These are phyloP conservation scores for Auriscalpium vulgare DNA, from an alignment of 768 basidiomycete genomes.

Conservation along the genomic window DNA sequence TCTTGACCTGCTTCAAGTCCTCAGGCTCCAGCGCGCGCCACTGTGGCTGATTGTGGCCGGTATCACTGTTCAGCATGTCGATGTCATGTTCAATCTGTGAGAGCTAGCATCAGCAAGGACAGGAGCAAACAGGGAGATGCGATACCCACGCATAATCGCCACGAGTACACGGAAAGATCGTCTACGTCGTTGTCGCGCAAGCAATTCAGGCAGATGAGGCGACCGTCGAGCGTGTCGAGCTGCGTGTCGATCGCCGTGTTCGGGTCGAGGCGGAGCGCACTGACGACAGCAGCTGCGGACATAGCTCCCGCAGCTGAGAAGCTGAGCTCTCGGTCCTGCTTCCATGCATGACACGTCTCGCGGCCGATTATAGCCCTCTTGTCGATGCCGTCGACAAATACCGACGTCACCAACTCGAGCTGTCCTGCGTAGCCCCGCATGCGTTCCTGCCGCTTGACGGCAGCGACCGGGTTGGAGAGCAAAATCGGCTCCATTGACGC, in stretches of 20 bases:
- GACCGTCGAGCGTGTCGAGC: not conserved
- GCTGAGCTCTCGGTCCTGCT: not conserved
- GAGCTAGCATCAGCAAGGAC: not conserved
- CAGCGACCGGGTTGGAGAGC: constrained; percentile 3
- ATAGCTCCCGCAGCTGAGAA: constrained; percentile 1
- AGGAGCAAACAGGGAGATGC: not conserved
- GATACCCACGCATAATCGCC: constrained; percentile 7
- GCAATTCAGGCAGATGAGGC: not conserved
- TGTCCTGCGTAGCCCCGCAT: constrained; percentile 3
- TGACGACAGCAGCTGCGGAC: constrained; percentile 1
- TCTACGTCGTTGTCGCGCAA: not conserved
- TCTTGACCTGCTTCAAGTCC: not conserved
- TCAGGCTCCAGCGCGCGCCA: not conserved
- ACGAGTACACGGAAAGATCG: not conserved
- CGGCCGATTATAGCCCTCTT: constrained; percentile 4
- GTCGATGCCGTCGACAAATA: not conserved
- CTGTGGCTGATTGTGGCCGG: not conserved
- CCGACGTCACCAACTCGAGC: constrained; percentile 8
- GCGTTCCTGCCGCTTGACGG: not conserved
- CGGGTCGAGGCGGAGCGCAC: not conserved
- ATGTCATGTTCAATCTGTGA: not conserved
- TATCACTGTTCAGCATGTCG: not conserved
- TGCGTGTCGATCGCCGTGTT: not conserved
- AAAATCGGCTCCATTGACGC: not conserved
- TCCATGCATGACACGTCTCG: constrained; percentile 12